Conservation (phyloP, 805 yeast genomes). For the Cyberlindnera amylophila region DNA sequence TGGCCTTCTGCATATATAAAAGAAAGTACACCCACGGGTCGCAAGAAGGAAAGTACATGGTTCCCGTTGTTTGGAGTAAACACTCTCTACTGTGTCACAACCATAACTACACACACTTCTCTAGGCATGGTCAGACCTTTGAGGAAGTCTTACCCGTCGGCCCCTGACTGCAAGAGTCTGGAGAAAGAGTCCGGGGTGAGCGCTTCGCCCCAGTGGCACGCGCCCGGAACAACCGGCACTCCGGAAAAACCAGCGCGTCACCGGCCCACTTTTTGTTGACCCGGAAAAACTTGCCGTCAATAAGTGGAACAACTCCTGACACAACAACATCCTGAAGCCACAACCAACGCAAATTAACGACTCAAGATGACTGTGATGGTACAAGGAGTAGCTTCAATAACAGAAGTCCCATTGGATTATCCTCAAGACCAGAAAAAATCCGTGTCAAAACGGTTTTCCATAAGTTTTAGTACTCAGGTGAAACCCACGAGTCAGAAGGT, state of each 20-base stretch:
- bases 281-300: constrained; percentile 5
- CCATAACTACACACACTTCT: too few species aligned
- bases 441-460: constrained; percentile 4
- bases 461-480: not conserved
- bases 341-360: not conserved
- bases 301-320: constrained; percentile 5
- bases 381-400: not conserved
- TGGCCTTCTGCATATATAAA: too few species aligned
- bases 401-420: too few species aligned
- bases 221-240: not conserved
- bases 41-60: too few species aligned
- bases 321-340: constrained; percentile 1
- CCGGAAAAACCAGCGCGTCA: constrained; percentile 3
- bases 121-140: too few species aligned
- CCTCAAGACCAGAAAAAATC: not conserved
- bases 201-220: too few species aligned
- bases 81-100: too few species aligned
- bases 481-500: not conserved
- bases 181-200: not conserved
- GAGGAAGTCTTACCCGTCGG: too few species aligned
- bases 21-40: too few species aligned
- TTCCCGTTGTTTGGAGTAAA: too few species aligned
- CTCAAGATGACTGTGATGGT: not conserved
- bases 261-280: not conserved
- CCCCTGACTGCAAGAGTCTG: not conserved